Evolutionary conservation across 2,329 filamentous ascomycete species (phyloP).

Genomic region (Sarocladium brachiariae): DNA sequence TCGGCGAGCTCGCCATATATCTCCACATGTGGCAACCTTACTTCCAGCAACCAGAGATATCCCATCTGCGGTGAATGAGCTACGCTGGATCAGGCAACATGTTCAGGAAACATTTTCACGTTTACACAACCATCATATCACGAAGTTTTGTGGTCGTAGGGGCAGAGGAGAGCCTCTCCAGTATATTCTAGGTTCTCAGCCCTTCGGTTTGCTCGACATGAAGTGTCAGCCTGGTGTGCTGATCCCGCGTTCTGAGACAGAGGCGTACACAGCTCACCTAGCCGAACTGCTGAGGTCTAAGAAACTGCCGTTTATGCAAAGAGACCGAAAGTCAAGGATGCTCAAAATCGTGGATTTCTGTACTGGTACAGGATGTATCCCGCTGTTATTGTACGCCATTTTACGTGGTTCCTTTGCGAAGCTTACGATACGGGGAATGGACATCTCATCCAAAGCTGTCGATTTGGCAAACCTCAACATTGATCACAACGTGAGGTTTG

Average conservation of each 20-base stretch:
- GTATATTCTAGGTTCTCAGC: conserved; percentile 82
- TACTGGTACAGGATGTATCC: conserved; percentile 86
- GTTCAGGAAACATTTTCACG: conserved; percentile 26
- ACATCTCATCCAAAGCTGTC: conserved; percentile 63
- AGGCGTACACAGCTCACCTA: conserved; percentile 57
- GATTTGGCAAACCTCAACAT: conserved; percentile 60
- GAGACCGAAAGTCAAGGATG: conserved; percentile 13
- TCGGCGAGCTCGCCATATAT: conserved; percentile 44
- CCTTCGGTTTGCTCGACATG: conserved; percentile 79
- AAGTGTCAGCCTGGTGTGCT: conserved; percentile 70
- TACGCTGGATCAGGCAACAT: conserved; percentile 66
- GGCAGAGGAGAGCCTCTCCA: conserved; percentile 70
- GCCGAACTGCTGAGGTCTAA: conserved; percentile 34
- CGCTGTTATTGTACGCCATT: conserved; percentile 64
- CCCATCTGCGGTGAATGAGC: conserved; percentile 57
- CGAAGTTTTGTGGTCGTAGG: conserved; percentile 40
- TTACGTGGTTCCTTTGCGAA: conserved; percentile 35
- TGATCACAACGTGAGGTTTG: conserved; percentile 34
- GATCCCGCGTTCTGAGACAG: conserved; percentile 76
- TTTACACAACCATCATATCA: conserved; percentile 19
- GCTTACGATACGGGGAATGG: conserved; percentile 59
- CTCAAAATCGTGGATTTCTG: conserved; percentile 77
- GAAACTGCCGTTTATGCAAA: conserved; percentile 10
- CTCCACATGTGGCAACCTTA: conserved; percentile 51
- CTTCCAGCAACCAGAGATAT: conserved; percentile 59